Conservation (phyloP, 768 basidiomycete species). For the Cystobasidium tubakii region DNA sequence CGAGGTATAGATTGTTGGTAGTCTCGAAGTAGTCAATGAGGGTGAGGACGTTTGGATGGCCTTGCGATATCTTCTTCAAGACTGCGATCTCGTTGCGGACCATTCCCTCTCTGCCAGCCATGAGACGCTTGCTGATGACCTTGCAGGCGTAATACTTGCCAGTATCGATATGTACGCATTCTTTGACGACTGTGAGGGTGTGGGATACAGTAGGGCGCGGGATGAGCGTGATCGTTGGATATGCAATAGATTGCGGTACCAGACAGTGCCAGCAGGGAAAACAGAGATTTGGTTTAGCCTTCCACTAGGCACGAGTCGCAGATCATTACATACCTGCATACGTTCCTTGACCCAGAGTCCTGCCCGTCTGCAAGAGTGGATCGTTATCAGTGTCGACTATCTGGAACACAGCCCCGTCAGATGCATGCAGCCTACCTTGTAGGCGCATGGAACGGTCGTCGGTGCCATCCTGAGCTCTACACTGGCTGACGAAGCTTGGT, state of each 20-base stretch:
- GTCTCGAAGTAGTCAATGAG: slow-evolving; percentile 88
- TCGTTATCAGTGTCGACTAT: neutral
- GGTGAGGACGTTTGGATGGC: slow-evolving; percentile 83
- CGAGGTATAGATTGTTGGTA: slow-evolving; percentile 32
- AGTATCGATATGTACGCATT: slow-evolving; percentile 60
- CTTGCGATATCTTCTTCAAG: slow-evolving; percentile 84
- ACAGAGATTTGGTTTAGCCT: too few species aligned
- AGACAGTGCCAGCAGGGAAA: too few species aligned
- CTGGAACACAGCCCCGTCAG: neutral
- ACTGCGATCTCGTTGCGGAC: slow-evolving; percentile 92
- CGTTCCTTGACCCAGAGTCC: slow-evolving; percentile 23
- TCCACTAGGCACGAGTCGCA: too few species aligned
- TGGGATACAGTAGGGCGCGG: neutral
- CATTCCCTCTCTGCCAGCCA: slow-evolving; percentile 98
- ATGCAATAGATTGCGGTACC: too few species aligned
- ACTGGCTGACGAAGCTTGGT: too few species aligned
- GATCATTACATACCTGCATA: slow-evolving; percentile 20
- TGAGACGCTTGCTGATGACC: slow-evolving; percentile 98
- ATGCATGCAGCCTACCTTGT: slow-evolving; percentile 27
- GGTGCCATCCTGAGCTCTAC: slow-evolving; percentile 11
- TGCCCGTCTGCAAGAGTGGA: slow-evolving; percentile 2
- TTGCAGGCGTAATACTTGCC: slow-evolving; percentile 96
- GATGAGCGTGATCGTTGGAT: neutral
- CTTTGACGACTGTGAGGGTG: slow-evolving; percentile 18
- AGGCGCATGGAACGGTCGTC: slow-evolving; percentile 22